Percentiles rank a stretch among this genome's conserved stretches.
These are phyloP conservation scores for Aspergillus felis DNA, from an alignment of 2,329 filamentous ascomycete species.

Conservation along the genomic window DNA sequence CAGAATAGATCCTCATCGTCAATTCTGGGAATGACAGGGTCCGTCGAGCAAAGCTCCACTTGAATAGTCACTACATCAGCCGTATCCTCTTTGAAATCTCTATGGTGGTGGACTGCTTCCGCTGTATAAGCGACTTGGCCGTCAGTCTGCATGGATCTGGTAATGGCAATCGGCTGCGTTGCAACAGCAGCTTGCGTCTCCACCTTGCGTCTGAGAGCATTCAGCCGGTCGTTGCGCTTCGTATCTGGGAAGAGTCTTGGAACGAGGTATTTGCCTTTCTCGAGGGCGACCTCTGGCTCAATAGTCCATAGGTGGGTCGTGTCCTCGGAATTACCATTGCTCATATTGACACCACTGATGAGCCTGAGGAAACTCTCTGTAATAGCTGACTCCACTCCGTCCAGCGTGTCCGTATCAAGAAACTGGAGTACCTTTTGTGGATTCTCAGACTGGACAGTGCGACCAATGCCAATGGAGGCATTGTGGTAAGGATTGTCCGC, in stretches of 20 bases:
- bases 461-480: constrained; percentile 6
- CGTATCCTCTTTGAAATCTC: background rate
- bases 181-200: constrained; percentile 1
- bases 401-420: constrained; percentile 5
- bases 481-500: constrained; percentile 3
- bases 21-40: background rate
- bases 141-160: background rate
- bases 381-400: background rate
- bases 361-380: background rate
- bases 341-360: background rate
- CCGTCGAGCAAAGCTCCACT: constrained; percentile 1
- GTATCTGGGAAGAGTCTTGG: constrained; percentile 6
- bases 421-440: constrained; percentile 6
- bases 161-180: background rate
- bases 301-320: constrained; percentile 1
- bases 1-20: constrained; percentile 1
- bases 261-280: constrained; percentile 4
- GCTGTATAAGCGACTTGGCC: constrained; percentile 1
- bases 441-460: constrained; percentile 4
- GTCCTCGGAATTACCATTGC: background rate
- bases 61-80: background rate
- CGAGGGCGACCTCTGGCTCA: constrained; percentile 4
- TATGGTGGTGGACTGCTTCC: background rate
- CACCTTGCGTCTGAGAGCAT: constrained; percentile 4
- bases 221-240: constrained; percentile 3